phyloP scores from a whole-genome alignment of 768 basidiomycete genomes.

The Suillus ampliporus region DNA sequence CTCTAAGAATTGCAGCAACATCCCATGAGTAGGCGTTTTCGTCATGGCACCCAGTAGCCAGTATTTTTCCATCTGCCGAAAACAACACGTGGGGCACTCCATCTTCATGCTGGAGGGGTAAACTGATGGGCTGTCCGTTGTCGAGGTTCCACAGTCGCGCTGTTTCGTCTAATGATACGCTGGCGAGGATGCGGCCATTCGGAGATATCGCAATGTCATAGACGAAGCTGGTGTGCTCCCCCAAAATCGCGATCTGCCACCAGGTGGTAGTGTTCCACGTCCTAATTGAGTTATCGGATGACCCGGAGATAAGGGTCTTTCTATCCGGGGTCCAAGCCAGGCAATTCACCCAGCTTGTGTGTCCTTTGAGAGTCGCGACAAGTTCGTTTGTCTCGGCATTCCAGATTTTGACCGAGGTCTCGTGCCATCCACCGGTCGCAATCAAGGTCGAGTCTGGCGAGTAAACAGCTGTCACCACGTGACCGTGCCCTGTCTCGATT shows the following conservation, averaged over 20 bases:
- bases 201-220: slow-evolving; percentile 24
- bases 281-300: neutral
- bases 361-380: slow-evolving; percentile 7
- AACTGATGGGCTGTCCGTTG: slow-evolving; percentile 9
- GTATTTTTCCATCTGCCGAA: too few relatives aligned
- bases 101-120: neutral
- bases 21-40: too few relatives aligned
- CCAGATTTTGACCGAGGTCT: neutral
- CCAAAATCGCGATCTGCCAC: too few relatives aligned
- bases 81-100: too few relatives aligned
- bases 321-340: neutral
- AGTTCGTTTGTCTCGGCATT: slow-evolving; percentile 2
- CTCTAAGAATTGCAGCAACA: too few relatives aligned
- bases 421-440: neutral
- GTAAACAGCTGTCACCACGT: neutral
- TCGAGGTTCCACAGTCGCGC: slow-evolving; percentile 15
- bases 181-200: slow-evolving; percentile 22
- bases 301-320: slow-evolving; percentile 3
- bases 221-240: slow-evolving; percentile 8
- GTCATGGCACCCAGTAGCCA: too few relatives aligned
- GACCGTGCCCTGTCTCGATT: neutral
- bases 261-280: neutral
- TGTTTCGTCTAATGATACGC: slow-evolving; percentile 14
- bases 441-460: slow-evolving; percentile 10
- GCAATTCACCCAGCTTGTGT: neutral